Percentiles rank a stretch among this genome's conserved stretches.
These are phyloP conservation scores for Fonsecaea pedrosoi DNA, from an alignment of 2,329 filamentous ascomycete genomes.

Conservation along the genomic window DNA sequence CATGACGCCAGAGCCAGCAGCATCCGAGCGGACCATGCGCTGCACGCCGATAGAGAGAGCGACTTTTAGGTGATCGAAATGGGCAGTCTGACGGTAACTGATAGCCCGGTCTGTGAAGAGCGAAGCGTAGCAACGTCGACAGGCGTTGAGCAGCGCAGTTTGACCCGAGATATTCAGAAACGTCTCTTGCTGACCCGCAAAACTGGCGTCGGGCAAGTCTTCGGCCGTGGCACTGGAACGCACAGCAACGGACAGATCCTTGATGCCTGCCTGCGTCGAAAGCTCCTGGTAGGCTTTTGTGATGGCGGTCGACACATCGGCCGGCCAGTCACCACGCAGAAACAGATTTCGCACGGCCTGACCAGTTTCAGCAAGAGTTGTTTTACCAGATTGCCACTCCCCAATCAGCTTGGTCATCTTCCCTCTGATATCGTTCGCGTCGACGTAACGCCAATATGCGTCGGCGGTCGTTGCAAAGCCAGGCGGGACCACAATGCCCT, in stretches of 20 bases:
- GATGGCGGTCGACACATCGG: constrained; percentile 43
- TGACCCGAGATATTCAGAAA: constrained; percentile 48
- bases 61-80: constrained; percentile 39
- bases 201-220: constrained; percentile 50
- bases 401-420: constrained; percentile 42
- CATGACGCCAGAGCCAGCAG: constrained; percentile 49
- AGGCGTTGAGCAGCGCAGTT: constrained; percentile 45
- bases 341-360: constrained; percentile 44
- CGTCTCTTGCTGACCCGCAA: constrained; percentile 50
- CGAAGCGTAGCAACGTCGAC: constrained; percentile 49
- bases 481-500: constrained; percentile 46
- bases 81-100: constrained; percentile 43
- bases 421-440: constrained; percentile 44
- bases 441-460: constrained; percentile 47
- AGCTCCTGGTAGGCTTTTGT: constrained; percentile 43
- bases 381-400: constrained; percentile 44
- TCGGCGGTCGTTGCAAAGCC: constrained; percentile 48
- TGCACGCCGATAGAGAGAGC: constrained; percentile 41
- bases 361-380: constrained; percentile 45
- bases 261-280: constrained; percentile 32
- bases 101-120: constrained; percentile 51
- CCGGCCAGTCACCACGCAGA: constrained; percentile 44
- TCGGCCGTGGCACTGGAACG: constrained; percentile 51
- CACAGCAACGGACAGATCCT: constrained; percentile 47
- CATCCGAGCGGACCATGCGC: constrained; percentile 46